Base-by-base conservation (phyloP, 768 basidiomycete genomes). In the Hypholoma fasciculare region DNA sequence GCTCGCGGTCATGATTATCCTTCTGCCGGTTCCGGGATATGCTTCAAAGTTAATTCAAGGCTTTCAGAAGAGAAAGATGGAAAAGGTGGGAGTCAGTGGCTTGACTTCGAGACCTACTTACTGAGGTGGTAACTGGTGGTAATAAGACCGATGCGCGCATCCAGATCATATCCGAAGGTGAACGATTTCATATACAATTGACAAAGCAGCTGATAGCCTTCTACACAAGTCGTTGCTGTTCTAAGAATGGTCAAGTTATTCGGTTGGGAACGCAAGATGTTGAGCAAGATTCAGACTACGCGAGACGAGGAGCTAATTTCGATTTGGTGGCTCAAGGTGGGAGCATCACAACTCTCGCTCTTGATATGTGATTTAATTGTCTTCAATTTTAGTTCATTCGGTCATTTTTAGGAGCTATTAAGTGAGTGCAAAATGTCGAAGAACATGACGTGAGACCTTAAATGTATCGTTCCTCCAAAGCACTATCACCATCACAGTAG, bases 161-260 rank as follows among this genome's bases (percentile, higher is more conserved):
- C 1, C 82, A 86, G 63, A 72, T 72, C 7, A 80, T 88, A 44
- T 82, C 84, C 11, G 87, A 89, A 72, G 75, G 83, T 80, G 64
- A 55, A 77, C 11, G 2, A 9, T 34, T 9, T 34, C 9, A 9
- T 34, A 2, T 34, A 5, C 30, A 34, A 9, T 9, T 9, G 23
- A 34, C 30, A 38, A 14, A 8, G 26, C 39, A 19, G 14, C 2
- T 58, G 11, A 17, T 34, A 34, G 9, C n/a, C 19, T 47, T 39
- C 16, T 12, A 7, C 23, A 74, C 43, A 52, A 83, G 84, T 74
- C 2, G 75, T 85, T 67, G 78, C 77, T 57, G 77, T 82, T 23
- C 66, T 87, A 12, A 81, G 86, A 20, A 87, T 88, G 82, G 74
- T 88, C 66, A 90, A 90, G 70, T 71, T 90, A 46, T 89, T 91